Base-by-base conservation (phyloP, 2,329 filamentous ascomycete genomes). In the Aspergillus transmontanensis region DNA sequence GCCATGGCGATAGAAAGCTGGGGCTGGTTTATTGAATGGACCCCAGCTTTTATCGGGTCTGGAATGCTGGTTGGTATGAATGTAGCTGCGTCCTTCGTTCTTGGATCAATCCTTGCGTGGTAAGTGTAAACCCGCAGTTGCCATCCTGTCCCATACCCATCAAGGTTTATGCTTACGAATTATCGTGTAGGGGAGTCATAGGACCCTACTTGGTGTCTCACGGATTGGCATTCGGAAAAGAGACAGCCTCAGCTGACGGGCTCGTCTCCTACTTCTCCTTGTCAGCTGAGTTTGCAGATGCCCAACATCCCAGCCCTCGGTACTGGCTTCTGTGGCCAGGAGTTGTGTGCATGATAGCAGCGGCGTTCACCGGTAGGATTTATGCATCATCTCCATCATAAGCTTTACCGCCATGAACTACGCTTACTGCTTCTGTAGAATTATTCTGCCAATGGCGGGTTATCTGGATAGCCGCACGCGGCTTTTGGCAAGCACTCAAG, bases 1-100 rank as follows among this genome's bases (percentile, higher is more conserved):
- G 59, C 53, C 26, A 54, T 46, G 21, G 46, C 53, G 1, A 46
- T 61, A 9, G 59, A 61, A 46, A 61, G 59, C 53, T 61, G 59
- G 59, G 59, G 53, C 10, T 61, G 59, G 59, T 61, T 50, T 19
- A 51, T 61, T 28, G 59, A 61, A 45, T 61, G 59, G 59, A 61
- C 59, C 2, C 53, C 59, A 4, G 59, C 59, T 3, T 61, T 61
- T 41, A 61, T 61, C 51, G 59, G 53, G 12, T 61, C 59, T 6
- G 59, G 59, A 28, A 61, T 61, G 59, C 41, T 61, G 19, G 59
- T 61, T 9, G 56, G 53, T 50, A 7, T 57, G 9, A 61, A 61
- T 50, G 59, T 61, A 21, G 51, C 59, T 14, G 16, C 48, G 5
- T 61, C 59, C 4, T 57, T 57, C 30, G 21, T 61, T 9, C 7